These are phyloP conservation scores for Butyriboletus loyo DNA, from an alignment of 768 basidiomycete genomes.

Conservation along the genomic window DNA sequence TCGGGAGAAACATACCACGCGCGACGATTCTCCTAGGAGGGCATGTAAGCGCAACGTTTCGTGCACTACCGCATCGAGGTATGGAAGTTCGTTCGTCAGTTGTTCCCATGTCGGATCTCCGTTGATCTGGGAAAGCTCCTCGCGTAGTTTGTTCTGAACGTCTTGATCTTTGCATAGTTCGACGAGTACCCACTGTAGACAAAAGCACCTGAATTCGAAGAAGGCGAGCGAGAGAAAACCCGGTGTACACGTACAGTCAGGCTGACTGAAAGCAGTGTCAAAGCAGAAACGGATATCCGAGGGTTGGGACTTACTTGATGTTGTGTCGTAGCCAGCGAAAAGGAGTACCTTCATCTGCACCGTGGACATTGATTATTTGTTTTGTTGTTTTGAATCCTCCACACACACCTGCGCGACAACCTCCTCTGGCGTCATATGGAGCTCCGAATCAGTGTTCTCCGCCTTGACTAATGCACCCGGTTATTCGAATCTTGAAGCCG, in stretches of 20 bases:
- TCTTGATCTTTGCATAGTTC: conserved; percentile 46
- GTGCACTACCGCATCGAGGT: conserved; percentile 50
- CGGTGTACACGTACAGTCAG: conserved; percentile 16
- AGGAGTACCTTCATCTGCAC: conserved; percentile 37
- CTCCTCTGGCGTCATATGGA: conserved; percentile 40
- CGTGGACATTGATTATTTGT: neutral
- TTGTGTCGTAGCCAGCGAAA: conserved; percentile 42
- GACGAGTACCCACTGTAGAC: conserved; percentile 47
- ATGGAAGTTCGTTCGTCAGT: conserved; percentile 46
- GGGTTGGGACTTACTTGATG: conserved; percentile 29
- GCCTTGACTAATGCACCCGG: conserved; percentile 33
- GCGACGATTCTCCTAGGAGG: conserved; percentile 27
- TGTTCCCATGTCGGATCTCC: conserved; percentile 55
- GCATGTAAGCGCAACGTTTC: conserved; percentile 46
- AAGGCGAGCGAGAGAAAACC: neutral
- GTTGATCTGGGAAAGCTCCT: conserved; percentile 44
- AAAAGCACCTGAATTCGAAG: neutral
- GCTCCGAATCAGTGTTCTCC: conserved; percentile 28
- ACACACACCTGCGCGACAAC: conserved; percentile 33
- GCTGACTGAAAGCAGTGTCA: conserved; percentile 15
- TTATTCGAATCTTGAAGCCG: neutral
- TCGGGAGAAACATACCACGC: conserved; percentile 3
- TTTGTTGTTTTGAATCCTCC: neutral
- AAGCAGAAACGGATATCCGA: neutral
- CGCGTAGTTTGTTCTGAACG: conserved; percentile 45